Evolutionary conservation across 2,329 filamentous ascomycete species (phyloP).

Genomic region (Curvularia spicifera): DNA sequence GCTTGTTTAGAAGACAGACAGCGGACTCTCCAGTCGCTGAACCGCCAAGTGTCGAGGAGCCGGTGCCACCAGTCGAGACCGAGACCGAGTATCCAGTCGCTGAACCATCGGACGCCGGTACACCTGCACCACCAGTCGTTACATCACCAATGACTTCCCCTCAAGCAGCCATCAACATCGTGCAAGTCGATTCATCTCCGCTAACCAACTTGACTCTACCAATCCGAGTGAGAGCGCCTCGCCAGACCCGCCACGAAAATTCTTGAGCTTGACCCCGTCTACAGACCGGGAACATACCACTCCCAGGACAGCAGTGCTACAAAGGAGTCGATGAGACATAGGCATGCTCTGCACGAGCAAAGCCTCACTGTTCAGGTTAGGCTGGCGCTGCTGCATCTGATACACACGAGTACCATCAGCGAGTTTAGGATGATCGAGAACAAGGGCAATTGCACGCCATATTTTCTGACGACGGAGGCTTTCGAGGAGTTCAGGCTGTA

Average conservation of each 20-base stretch:
- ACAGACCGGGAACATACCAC: background rate
- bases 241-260: background rate
- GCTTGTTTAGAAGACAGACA: background rate
- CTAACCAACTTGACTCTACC: background rate
- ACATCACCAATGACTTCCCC: background rate
- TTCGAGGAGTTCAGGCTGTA: constrained; percentile 7
- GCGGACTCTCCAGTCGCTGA: background rate
- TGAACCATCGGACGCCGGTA: too few relatives aligned
- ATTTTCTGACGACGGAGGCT: constrained; percentile 12
- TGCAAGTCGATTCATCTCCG: background rate
- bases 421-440: constrained; percentile 15
- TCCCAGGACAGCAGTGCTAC: constrained; percentile 1
- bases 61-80: background rate
- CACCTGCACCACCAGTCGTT: background rate
- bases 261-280: background rate
- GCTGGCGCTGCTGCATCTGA: constrained; percentile 21
- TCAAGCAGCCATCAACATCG: background rate
- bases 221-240: background rate
- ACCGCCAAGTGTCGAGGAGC: background rate
- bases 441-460: constrained; percentile 17
- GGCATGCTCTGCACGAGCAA: constrained; percentile 11
- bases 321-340: constrained; percentile 23
- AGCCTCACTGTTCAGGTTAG: constrained; percentile 11
- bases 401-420: constrained; percentile 6
- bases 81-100: background rate